Evolutionary conservation across 2,329 filamentous ascomycete genomes (phyloP), one percentile per base, ranked within the genome.

Genomic region (Monosporascus ibericus): DNA sequence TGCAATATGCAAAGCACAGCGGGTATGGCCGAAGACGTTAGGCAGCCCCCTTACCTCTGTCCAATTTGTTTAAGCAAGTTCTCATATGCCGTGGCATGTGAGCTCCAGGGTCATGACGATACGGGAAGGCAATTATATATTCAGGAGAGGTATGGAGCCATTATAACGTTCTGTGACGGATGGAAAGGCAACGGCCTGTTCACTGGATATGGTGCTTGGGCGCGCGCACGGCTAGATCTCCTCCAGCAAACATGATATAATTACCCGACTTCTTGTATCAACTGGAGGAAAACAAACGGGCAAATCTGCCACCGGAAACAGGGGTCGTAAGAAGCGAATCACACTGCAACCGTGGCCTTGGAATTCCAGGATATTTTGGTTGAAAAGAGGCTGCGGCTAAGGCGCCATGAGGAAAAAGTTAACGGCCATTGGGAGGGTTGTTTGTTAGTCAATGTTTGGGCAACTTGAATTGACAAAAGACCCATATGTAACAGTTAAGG

Each of bases 31-130:
- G 84, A 87, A 63, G 83, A 86, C 60, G 70, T 75, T 2, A 68
- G 82, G 42, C 82, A 86, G 60, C 82, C 84, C 24, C 82, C 82
- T 1, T 86, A 84, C 58, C 59, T 86, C 3, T 87, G 83, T 57
- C 80, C 78, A 0, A 71, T 86, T 0, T 84, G 83, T 57, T 62
- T 81, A 51, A 70, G 70, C 6, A 87, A 86, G 65, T 52, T 86
- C 1, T 62, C 68, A 2, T 60, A 66, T 52, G 63, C 64, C 6
- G 52, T 71, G 14, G 58, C 56, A 14, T 64, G 60, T 34, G 62
- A 66, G 36, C 48, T 58, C 1, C 50, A 58, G 27, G 54, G 40
- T 6, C 22, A 47, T 17, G 46, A 58, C 22, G 57, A 64, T 4
- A 48, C 51, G 2, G 52, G 58, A 1, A 63, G 60, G 48, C 50